These are phyloP conservation scores for Epicoccum sorghinum DNA, from an alignment of 2,329 filamentous ascomycete genomes.

Conservation along the genomic window DNA sequence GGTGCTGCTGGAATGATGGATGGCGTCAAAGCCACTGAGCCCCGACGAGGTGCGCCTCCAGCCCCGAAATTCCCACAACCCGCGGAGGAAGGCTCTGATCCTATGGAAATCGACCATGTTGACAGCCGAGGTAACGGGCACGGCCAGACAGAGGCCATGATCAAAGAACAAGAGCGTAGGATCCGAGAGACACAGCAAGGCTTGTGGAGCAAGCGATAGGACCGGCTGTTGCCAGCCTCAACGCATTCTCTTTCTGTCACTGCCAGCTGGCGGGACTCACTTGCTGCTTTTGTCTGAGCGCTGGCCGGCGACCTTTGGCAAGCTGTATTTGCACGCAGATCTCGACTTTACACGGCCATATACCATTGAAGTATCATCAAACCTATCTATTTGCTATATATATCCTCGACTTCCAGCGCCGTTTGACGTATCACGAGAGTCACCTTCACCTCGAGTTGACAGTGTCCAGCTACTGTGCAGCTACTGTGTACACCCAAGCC, in stretches of 20 bases:
- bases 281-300: conserved; percentile 5
- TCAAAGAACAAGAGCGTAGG: conserved; percentile 63
- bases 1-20: conserved; percentile 66
- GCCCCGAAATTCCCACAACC: conserved; percentile 42
- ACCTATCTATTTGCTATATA: neutral
- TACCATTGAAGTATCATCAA: conserved; percentile 12
- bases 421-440: neutral
- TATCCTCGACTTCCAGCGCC: neutral
- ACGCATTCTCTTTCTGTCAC: neutral
- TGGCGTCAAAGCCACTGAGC: conserved; percentile 63
- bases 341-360: neutral
- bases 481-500: neutral
- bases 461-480: neutral
- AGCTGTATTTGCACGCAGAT: conserved; percentile 1
- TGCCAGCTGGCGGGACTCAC: neutral
- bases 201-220: conserved; percentile 55
- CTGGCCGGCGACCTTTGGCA: conserved; percentile 3
- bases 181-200: conserved; percentile 65
- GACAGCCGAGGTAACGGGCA: conserved; percentile 65
- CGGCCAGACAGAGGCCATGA: conserved; percentile 68
- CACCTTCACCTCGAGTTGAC: neutral
- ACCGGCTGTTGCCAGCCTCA: neutral
- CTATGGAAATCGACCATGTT: conserved; percentile 55
- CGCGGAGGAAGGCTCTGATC: conserved; percentile 37
- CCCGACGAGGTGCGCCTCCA: conserved; percentile 46